Base-by-base conservation (phyloP, 768 basidiomycete species). In the Leccinum uliginosum region DNA sequence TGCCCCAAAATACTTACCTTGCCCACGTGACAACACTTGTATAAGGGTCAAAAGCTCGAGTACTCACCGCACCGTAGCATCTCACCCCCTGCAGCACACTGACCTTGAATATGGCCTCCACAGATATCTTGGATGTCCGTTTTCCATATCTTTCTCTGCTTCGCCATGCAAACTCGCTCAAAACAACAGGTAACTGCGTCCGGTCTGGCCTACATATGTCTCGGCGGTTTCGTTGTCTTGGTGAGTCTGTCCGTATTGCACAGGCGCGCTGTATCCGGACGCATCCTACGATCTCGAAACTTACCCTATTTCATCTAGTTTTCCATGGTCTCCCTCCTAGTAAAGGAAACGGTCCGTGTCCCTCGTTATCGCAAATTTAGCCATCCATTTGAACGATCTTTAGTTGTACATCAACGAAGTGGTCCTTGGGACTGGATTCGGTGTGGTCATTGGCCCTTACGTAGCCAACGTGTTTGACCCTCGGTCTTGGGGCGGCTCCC, bases 391-490 rank as follows among this genome's bases (percentile, higher is more conserved):
- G 46, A 32, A 23, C 15, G n/a, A 6, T 19, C 38, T 24, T 15
- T 51, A 91, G 83, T 65, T 96, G 6, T 97, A 88, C 66, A 83
- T 97, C 61, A 97, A 93, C 63, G 96, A 99, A 77, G 94, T 96
- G 34, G 86, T 95, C 29, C 84, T 97, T 24, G 94, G 93, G 2
- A 95, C 93, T 0, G 78, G 79, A 0, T 86, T 85, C 56, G 76
- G 78, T 1, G 58, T 78, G 5, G 32, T 83, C 49, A 80, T 89
- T 53, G 90, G 93, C 3, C 94, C 92, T 6, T 78, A 91, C 57
- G 82, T 78, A 49, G 82, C 84, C 27, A 79, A 81, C 34, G 73
- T 87, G 8, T 91, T 95, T 71, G 74, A 93, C 62, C 94, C 93
- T 6, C 79, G 87, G 3, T 76, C 77, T 3, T 97, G 93, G 93